Evolutionary conservation across 1,284 basidiomycete genomes (phyloP).

Genomic region (Sporisorium sorghi): DNA sequence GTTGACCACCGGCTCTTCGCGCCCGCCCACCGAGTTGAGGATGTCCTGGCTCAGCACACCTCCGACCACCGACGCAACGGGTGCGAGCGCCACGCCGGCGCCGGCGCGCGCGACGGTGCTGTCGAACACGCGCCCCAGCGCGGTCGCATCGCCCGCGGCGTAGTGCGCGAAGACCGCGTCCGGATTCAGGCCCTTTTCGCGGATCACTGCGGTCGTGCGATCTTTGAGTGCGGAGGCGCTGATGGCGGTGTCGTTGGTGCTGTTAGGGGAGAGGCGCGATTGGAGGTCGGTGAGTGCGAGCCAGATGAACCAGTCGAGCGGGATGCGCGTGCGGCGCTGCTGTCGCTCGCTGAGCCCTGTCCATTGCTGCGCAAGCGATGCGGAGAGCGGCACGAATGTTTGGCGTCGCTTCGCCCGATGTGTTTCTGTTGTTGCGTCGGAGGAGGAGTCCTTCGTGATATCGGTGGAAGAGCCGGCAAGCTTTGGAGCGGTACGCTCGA

Average conservation of each 20-base stretch:
- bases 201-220: constrained; percentile 16
- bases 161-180: constrained; percentile 9
- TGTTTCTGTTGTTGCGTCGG: constrained; percentile 44
- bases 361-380: constrained; percentile 75
- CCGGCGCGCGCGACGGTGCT: constrained; percentile 71
- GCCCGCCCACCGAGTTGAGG: constrained; percentile 86
- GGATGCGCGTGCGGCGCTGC: constrained; percentile 17
- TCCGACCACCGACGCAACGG: constrained; percentile 83
- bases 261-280: neutral
- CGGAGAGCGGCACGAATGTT: constrained; percentile 76
- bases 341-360: constrained; percentile 71
- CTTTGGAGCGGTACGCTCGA: too few relatives aligned
- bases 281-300: constrained; percentile 28
- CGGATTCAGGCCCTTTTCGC: constrained; percentile 32
- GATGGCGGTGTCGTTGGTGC: neutral
- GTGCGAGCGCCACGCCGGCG: constrained; percentile 82
- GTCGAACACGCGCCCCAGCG: constrained; percentile 25
- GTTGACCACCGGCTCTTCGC: constrained; percentile 91
- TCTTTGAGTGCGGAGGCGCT: constrained; percentile 12
- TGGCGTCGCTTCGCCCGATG: constrained; percentile 77
- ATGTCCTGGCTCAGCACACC: constrained; percentile 95
- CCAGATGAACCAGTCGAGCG: constrained; percentile 40
- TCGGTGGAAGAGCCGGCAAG: too few relatives aligned
- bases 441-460: constrained; percentile 5
- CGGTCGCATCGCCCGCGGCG: neutral